These are phyloP conservation scores for Lactarius deliciosus DNA, from an alignment of 768 basidiomycete genomes.

Conservation along the genomic window DNA sequence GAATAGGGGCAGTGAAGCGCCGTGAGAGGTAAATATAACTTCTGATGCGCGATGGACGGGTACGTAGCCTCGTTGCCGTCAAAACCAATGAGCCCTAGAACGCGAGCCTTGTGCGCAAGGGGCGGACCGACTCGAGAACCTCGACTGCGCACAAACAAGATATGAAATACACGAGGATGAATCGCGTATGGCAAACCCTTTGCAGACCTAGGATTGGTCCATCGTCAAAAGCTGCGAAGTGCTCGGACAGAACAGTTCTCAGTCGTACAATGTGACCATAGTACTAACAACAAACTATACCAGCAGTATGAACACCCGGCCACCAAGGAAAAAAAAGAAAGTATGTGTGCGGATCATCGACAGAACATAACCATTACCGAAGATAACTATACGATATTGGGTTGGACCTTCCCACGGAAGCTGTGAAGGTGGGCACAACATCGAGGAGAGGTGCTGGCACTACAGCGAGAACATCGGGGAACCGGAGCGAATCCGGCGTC, in stretches of 20 bases:
- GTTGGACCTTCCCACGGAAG: not conserved
- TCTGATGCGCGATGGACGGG: conserved; percentile 3
- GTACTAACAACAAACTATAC: not conserved
- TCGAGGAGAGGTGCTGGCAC: not conserved
- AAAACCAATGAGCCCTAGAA: conserved; percentile 7
- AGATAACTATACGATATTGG: not conserved
- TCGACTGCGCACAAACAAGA: conserved; percentile 7
- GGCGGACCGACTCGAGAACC: not conserved
- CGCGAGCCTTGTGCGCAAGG: conserved; percentile 12
- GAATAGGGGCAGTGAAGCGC: not conserved
- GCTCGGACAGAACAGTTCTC: conserved; percentile 7
- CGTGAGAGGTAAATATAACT: not conserved
- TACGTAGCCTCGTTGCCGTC: conserved; percentile 21
- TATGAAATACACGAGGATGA: conserved; percentile 4
- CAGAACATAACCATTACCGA: conserved; percentile 1
- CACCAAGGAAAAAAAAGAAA: not conserved
- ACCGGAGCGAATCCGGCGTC: conserved; percentile 2
- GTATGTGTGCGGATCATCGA: conserved; percentile 6
- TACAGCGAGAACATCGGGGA: conserved; percentile 1
- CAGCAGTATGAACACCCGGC: not conserved
- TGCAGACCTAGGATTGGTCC: conserved; percentile 8
- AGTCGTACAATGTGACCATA: not conserved
- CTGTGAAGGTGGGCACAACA: not conserved
- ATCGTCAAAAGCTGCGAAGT: conserved; percentile 16
- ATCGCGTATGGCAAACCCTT: conserved; percentile 15